A percentile compares a stretch with the other conserved stretches of the same genome.
phyloP scores from a whole-genome alignment of 306 rosid genomes.

The Prunus campanulata region DNA sequence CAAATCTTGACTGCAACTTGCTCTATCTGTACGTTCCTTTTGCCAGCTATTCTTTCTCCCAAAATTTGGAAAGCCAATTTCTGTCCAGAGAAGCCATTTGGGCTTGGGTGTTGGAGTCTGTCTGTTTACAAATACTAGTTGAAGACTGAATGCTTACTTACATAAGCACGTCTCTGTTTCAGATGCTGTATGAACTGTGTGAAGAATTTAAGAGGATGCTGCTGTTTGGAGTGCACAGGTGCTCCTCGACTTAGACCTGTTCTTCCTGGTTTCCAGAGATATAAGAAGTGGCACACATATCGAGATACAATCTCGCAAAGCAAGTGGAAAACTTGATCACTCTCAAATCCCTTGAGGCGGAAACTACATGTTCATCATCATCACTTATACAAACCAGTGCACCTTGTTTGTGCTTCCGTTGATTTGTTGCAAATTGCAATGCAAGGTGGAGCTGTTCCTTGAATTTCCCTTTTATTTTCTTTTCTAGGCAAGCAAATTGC shows the following conservation, averaged over 20 bases:
- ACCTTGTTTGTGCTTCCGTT: not conserved
- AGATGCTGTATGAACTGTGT: constrained; percentile 79
- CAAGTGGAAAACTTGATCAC: constrained; percentile 33
- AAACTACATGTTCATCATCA: not conserved
- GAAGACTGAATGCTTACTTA: not conserved
- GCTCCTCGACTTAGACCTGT: constrained; percentile 84
- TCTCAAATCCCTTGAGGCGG: not conserved
- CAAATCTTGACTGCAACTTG: constrained; percentile 89
- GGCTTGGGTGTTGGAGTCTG: constrained; percentile 3
- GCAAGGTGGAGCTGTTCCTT: not conserved
- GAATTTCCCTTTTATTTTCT: not conserved
- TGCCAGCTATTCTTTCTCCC: constrained; percentile 2
- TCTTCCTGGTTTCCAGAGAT: constrained; percentile 59
- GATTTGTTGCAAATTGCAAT: not conserved
- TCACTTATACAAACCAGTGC: not conserved
- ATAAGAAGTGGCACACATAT: constrained; percentile 77
- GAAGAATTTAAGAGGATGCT: constrained; percentile 63
- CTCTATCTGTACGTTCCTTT: constrained; percentile 72
- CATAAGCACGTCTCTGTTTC: constrained; percentile 15
- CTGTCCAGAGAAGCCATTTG: not conserved
- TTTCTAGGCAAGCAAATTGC: not conserved
- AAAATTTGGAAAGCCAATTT: too few species aligned
- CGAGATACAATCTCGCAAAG: constrained; percentile 48
- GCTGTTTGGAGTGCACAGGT: constrained; percentile 67
- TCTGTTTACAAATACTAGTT: too few species aligned